Percentiles rank a stretch among this genome's conserved stretches.
Conservation (phyloP, 192 early-diverging fungal genomes). For the Coemansia sp. region DNA sequence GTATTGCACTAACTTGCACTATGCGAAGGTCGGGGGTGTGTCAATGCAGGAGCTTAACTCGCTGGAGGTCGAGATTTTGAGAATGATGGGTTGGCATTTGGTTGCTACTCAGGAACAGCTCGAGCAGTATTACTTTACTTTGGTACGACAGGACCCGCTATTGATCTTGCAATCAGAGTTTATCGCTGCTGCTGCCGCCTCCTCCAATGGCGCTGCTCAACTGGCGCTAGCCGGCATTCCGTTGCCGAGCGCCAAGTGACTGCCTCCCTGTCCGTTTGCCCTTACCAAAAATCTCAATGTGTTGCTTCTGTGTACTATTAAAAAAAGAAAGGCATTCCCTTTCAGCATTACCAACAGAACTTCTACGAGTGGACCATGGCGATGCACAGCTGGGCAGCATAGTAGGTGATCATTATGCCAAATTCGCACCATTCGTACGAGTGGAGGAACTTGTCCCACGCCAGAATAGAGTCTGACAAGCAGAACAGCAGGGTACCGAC, state of each 20-base stretch:
- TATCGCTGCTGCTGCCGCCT: neutral
- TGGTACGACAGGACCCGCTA: constrained; percentile 73
- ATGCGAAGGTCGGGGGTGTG: constrained; percentile 94
- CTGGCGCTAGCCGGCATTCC: neutral
- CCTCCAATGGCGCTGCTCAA: neutral
- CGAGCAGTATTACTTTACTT: constrained; percentile 89
- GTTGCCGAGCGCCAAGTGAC: neutral
- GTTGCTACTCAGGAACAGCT: constrained; percentile 72
- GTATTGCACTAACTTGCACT: constrained; percentile 94
- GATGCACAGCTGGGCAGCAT: constrained; percentile 49
- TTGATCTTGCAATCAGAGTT: constrained; percentile 51
- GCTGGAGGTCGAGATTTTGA: constrained; percentile 86
- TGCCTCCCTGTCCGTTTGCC: neutral
- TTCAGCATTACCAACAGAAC: neutral
- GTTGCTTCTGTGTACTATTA: constrained; percentile 7
- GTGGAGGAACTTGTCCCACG: constrained; percentile 37
- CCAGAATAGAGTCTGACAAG: constrained; percentile 46
- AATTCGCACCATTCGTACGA: constrained; percentile 33
- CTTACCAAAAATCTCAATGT: neutral
- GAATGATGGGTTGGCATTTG: constrained; percentile 89
- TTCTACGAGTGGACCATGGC: constrained; percentile 17
- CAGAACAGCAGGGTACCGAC: constrained; percentile 40
- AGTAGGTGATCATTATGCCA: constrained; percentile 45
- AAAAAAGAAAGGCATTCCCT: neutral
- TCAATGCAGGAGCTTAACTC: constrained; percentile 91